Percentiles rank a stretch among this genome's conserved stretches.
Conservation (phyloP, 2,329 filamentous ascomycete genomes). For the Aspergillus pseudoglaucus region DNA sequence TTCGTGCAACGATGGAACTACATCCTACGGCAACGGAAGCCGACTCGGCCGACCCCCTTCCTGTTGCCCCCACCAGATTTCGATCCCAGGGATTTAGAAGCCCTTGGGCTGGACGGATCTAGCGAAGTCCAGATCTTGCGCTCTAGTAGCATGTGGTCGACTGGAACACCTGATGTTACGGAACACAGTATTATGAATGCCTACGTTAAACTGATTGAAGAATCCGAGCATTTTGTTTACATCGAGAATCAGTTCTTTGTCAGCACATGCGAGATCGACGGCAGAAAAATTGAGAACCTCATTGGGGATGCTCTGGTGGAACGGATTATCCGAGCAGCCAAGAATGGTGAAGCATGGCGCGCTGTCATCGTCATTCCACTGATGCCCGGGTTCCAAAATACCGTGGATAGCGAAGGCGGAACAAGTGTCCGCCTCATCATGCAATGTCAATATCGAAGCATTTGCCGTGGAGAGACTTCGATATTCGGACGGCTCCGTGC, state of each 20-base stretch:
- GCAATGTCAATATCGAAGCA: conserved; percentile 94
- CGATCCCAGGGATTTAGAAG: conserved; percentile 75
- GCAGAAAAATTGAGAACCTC: conserved; percentile 79
- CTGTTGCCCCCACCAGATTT: conserved; percentile 90
- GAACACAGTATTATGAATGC: conserved; percentile 96
- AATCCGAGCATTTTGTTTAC: conserved; percentile 95
- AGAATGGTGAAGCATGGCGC: conserved; percentile 83
- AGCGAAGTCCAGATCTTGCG: conserved; percentile 95
- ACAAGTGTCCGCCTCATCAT: conserved; percentile 93
- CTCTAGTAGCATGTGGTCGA: conserved; percentile 84
- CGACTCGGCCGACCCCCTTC: conserved; percentile 88
- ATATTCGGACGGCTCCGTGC: conserved; percentile 82
- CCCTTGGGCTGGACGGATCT: conserved; percentile 81
- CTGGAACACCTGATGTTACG: conserved; percentile 73
- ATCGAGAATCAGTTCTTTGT: conserved; percentile 99
- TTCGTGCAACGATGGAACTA: conserved; percentile 99
- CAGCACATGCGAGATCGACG: conserved; percentile 82
- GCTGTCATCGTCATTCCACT: conserved; percentile 85
- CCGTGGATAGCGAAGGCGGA: conserved; percentile 86
- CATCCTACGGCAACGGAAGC: conserved; percentile 82
- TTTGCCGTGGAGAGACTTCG: conserved; percentile 83
- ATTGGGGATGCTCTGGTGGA: conserved; percentile 94
- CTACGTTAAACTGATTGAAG: conserved; percentile 88
- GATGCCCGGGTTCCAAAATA: conserved; percentile 98
- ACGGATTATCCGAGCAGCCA: conserved; percentile 75